Evolutionary conservation across 2,329 filamentous ascomycete species (phyloP), one percentile per base, ranked within the genome.

Genomic region (Penicillium sp.): DNA sequence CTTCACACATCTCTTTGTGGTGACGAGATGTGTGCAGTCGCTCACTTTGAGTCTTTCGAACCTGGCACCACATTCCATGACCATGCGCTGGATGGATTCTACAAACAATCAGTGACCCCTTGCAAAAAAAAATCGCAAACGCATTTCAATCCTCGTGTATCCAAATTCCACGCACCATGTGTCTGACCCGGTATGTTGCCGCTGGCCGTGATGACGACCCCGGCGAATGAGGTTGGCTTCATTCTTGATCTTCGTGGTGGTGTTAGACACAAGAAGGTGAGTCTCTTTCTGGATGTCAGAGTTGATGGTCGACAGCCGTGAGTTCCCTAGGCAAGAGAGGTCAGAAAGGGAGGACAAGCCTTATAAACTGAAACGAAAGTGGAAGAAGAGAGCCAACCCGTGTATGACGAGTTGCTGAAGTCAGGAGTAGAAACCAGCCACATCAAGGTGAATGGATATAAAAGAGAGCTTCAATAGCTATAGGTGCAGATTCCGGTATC

Each of bases 161-260:
- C 4, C 16, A 10, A 60, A 33, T 19, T 16, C 28, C 19, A 52
- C 65, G 61, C 60, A 73, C 71, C 64, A 58, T 89, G 85, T 0
- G 79, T 81, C 22, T 76, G 70, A 8, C 77, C 76, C 6, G 81
- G 75, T 62, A 89, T 86, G 22, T 81, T 82, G 59, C 87, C 87
- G 59, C 84, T 86, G 33, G 88, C 72, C 33, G 81, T 82, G 30
- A 90, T 77, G 26, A 75, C 54, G 28, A 65, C 54, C 6, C 57
- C 22, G 19, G 19, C 35, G 33, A 57, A 57, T 10, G 42, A 37
- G 26, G 22, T 28, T 26, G 22, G 51, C 51, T 22, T 40, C 37
- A 38, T 38, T 14, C 26, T 26, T 10, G 22, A 28, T 7, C 5
- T n/a, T 53, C 28, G 25, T 1, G 13, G 11, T 28, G 13, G 43